Evolutionary conservation across 2,329 filamentous ascomycete species (phyloP), one percentile per base, ranked within the genome.

Genomic region (Camptophora hylomeconis): DNA sequence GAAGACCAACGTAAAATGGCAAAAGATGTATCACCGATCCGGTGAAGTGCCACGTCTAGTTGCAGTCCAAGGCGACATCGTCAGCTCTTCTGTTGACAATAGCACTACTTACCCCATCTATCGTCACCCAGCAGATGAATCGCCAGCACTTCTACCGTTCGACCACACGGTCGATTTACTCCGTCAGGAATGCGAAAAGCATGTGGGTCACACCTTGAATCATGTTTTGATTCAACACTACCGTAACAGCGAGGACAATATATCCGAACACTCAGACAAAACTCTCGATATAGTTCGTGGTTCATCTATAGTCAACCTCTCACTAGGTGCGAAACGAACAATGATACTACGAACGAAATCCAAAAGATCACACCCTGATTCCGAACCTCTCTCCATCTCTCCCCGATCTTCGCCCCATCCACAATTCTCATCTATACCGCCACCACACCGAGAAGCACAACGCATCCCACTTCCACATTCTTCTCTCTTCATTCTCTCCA

Each of bases 221-320:
- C 89, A 98, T 50, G 86, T 76, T 1, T 60, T 98, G 26, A 92
- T 98, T 24, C 89, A 98, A 48, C 70, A 84, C 33, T 98, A 98
- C 48, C 80, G 89, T n/a, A 68, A 69, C 42, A 82, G 87, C 3
- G 73, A 72, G 26, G 89, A 98, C 54, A 83, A 83, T 50, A 98
- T 98, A 38, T 89, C 82, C 1, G 89, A 98, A 50, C 89, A 98
- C 49, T 92, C 83, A 20, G 89, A 98, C 52, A 98, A 98, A 57
- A 93, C 87, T 0, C 63, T 98, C 14, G 89, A 98, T 50, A 89
- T 98, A 32, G 75, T 73, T 8, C 72, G 69, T 15, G 74, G 67
- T 4, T 89, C 80, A 14, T 86, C 67, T 35, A 92, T 98, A 41
- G 83, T 86, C 40, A 98, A 95, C 48, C 73, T 93, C 27, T 93